These are phyloP conservation scores for Magnolia changhungtana DNA, from an alignment of 164 flowering plant genomes.

Conservation along the genomic window DNA sequence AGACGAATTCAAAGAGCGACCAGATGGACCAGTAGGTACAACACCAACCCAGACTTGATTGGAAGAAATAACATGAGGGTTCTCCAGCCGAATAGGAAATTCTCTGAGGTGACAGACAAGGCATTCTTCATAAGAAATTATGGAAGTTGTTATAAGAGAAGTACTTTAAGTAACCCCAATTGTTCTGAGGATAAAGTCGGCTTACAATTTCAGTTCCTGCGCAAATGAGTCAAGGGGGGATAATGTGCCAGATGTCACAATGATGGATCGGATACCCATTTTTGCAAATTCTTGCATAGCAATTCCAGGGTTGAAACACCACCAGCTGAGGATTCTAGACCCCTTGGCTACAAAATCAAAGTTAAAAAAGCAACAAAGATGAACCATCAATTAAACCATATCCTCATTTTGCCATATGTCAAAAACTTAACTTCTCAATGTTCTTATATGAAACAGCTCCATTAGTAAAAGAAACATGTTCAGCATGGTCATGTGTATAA, in stretches of 20 bases:
- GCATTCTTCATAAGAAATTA: slow-evolving; percentile 15
- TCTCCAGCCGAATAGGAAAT: slow-evolving; percentile 85
- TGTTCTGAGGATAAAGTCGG: slow-evolving; percentile 4
- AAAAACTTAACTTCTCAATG: neutral
- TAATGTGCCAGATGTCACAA: slow-evolving; percentile 95
- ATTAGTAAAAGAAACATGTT: neutral
- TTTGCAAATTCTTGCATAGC: slow-evolving; percentile 69
- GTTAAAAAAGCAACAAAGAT: neutral
- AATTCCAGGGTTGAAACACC: slow-evolving; percentile 98
- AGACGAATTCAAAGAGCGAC: slow-evolving; percentile 77
- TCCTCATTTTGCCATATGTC: neutral
- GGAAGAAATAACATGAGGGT: slow-evolving; percentile 92
- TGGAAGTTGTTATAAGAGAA: slow-evolving; percentile 4
- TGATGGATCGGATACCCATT: slow-evolving; percentile 73
- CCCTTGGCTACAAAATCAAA: slow-evolving; percentile 49
- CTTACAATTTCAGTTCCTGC: slow-evolving; percentile 79
- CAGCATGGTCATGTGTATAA: neutral
- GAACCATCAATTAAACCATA: neutral
- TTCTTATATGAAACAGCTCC: neutral
- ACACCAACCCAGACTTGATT: slow-evolving; percentile 96
- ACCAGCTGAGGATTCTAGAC: slow-evolving; percentile 93
- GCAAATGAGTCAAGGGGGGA: slow-evolving; percentile 96
- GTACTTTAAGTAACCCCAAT: neutral
- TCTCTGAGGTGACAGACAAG: slow-evolving; percentile 39
- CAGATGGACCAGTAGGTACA: slow-evolving; percentile 87